These are phyloP conservation scores for Fusarium ramigenum DNA, from an alignment of 2,329 filamentous ascomycete genomes.

Conservation along the genomic window DNA sequence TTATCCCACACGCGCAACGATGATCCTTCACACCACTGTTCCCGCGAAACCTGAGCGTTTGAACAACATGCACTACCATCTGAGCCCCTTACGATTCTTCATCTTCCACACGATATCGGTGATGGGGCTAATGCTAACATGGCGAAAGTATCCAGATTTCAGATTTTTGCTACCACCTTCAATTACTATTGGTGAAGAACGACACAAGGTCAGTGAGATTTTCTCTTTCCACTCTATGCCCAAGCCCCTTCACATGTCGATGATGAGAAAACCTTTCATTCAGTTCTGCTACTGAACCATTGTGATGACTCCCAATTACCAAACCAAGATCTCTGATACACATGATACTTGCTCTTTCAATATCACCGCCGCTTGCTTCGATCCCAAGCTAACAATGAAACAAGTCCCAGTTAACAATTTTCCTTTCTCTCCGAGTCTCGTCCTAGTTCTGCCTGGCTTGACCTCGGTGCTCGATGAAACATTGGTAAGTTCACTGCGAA, in stretches of 20 bases:
- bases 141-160: neutral
- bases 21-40: slow-evolving; percentile 67
- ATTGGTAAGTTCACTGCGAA: slow-evolving; percentile 23
- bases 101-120: neutral
- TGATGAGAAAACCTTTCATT: slow-evolving; percentile 72
- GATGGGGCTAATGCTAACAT: neutral
- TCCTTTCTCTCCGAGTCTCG: neutral
- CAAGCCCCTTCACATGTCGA: slow-evolving; percentile 45
- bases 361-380: neutral
- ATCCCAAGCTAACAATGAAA: slow-evolving; percentile 15
- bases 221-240: neutral
- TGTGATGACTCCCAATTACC: slow-evolving; percentile 73
- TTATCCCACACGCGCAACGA: slow-evolving; percentile 52
- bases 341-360: slow-evolving; percentile 29
- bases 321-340: slow-evolving; percentile 69
- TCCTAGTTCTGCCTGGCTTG: too few species aligned
- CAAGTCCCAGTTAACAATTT: neutral
- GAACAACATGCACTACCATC: slow-evolving; percentile 83
- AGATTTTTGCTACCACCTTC: neutral
- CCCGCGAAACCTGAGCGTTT: slow-evolving; percentile 68
- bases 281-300: slow-evolving; percentile 81
- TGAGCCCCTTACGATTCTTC: slow-evolving; percentile 53
- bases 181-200: neutral
- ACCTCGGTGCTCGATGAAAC: neutral
- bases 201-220: slow-evolving; percentile 18